Evolutionary conservation across 2,329 filamentous ascomycete genomes (phyloP), one percentile per base, ranked within the genome.

Genomic region (Aspergillus udagawae): DNA sequence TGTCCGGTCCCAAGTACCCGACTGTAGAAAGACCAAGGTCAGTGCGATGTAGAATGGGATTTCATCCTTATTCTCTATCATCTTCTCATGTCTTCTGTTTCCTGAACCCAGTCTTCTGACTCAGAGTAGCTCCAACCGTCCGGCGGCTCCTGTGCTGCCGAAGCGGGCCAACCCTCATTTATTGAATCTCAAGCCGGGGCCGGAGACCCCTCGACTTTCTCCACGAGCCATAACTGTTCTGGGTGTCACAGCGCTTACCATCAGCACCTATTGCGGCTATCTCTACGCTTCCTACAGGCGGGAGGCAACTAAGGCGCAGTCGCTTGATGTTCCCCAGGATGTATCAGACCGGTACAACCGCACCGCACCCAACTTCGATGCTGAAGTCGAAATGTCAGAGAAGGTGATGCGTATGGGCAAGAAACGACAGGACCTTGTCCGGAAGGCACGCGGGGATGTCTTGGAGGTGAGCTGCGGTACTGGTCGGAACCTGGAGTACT

Each of bases 381-480:
- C 73, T 5, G 75, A 79, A 52, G 77, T 81, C 35, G 75, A 77
- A 21, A 60, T 74, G 52, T 72, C 73, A 1, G 79, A 81, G 62
- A 73, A 67, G 54, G 62, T 75, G 2, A 78, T 77, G 72, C 65
- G 75, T 1, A 54, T 81, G 54, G 71, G 71, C 20, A 62, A 62
- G 38, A 74, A 76, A 59, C 72, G 79, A n/a, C 68, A 68, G 27
- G 70, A 75, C 41, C 68, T 82, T 2, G 68, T 77, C n/a, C 63
- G 65, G 7, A 67, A 71, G 57, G 78, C 78, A 3, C 67, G 71
- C 21, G 79, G 79, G 1, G 64, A 81, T 60, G 78, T 80, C 7
- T 70, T 81, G 4, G 79, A 82, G 65, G 77, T 81, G 42, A 78
- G 76, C 59, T 78, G 74, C 45, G 79, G 79, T n/a, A 82, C 79